phyloP scores from a whole-genome alignment of 805 yeast genomes.

The Saturnispora dispora region DNA sequence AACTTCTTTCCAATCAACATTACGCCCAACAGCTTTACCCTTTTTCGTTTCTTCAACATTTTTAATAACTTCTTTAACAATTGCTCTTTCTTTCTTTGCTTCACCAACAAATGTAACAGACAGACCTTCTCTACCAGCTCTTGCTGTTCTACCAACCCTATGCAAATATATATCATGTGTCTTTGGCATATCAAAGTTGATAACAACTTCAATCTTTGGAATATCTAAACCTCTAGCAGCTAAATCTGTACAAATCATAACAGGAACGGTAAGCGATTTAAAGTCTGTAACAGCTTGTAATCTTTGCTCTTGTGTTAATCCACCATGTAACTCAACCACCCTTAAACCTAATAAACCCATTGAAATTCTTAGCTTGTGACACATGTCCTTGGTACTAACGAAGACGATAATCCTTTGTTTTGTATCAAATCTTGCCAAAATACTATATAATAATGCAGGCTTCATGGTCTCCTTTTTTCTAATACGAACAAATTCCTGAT shows the following conservation, averaged over 20 bases:
- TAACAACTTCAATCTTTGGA: conserved; percentile 91
- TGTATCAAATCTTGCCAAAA: conserved; percentile 59
- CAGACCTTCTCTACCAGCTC: conserved; percentile 96
- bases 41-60: conserved; percentile 41
- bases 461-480: conserved; percentile 80
- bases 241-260: conserved; percentile 90
- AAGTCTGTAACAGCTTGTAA: conserved; percentile 73
- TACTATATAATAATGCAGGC: conserved; percentile 70
- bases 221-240: conserved; percentile 99
- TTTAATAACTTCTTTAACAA: conserved; percentile 85
- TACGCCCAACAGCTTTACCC: conserved; percentile 74
- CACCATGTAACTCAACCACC: conserved; percentile 77
- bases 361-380: conserved; percentile 74
- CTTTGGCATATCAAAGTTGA: conserved; percentile 95
- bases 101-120: conserved; percentile 94
- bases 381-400: conserved; percentile 84
- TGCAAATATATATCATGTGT: conserved; percentile 85
- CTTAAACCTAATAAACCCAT: conserved; percentile 67
- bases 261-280: conserved; percentile 74
- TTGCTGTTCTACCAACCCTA: conserved; percentile 98
- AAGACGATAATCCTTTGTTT: conserved; percentile 75
- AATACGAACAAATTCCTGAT: conserved; percentile 90
- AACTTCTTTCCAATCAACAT: conserved; percentile 82
- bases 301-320: conserved; percentile 88
- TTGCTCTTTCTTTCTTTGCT: conserved; percentile 70